Conservation (phyloP, 192 early-diverging fungal genomes). For the Funneliformis geosporum region DNA sequence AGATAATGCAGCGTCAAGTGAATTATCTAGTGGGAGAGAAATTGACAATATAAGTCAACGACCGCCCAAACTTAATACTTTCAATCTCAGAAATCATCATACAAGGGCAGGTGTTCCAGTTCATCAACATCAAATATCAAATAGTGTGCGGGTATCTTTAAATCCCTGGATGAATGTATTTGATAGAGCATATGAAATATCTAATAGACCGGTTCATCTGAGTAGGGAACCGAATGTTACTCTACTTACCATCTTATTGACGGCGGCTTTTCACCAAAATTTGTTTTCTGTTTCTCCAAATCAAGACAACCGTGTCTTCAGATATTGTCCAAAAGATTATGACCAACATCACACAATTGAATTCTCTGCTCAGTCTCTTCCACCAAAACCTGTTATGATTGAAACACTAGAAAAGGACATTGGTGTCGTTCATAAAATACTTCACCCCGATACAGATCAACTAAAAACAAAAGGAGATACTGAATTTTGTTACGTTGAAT, state of each 20-base stretch:
- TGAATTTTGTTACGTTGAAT: constrained; percentile 35
- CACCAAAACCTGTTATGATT: constrained; percentile 15
- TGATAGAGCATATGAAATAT: constrained; percentile 32
- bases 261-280: constrained; percentile 35
- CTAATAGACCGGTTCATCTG: constrained; percentile 2
- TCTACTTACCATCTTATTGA: constrained; percentile 20
- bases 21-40: neutral
- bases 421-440: constrained; percentile 28
- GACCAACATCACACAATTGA: constrained; percentile 32
- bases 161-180: constrained; percentile 35
- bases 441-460: constrained; percentile 1
- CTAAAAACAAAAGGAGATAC: neutral
- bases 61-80: neutral
- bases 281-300: constrained; percentile 11
- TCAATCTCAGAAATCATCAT: neutral
- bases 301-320: constrained; percentile 9
- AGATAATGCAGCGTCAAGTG: neutral
- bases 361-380: constrained; percentile 24
- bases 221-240: constrained; percentile 28
- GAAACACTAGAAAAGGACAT: constrained; percentile 29
- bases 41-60: neutral
- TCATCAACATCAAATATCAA: constrained; percentile 10
- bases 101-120: neutral
- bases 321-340: constrained; percentile 19
- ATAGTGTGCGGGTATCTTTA: neutral